These are phyloP conservation scores for Plasmodium blacklocki DNA, from an alignment of 169 alveolate genomes.

Conservation along the genomic window DNA sequence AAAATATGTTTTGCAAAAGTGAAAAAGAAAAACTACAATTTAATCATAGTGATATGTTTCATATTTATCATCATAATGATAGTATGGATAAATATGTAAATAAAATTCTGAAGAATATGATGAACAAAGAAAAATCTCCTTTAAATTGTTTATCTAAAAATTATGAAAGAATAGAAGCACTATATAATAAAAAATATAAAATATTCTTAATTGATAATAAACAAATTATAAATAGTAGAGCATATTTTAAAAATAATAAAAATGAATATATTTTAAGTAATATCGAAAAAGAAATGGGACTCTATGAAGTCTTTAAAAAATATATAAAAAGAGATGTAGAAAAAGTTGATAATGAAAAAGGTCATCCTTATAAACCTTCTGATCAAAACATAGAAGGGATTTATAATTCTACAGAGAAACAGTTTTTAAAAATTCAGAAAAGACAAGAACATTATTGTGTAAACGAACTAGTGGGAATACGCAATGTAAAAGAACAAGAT, in stretches of 20 bases:
- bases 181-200: conserved; percentile 48
- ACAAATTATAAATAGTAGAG: conserved; percentile 9
- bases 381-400: too few relatives aligned
- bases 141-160: conserved; percentile 53
- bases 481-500: too few relatives aligned
- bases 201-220: conserved; percentile 32
- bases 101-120: conserved; percentile 50
- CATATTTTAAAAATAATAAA: conserved; percentile 32
- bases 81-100: conserved; percentile 26
- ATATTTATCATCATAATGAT: conserved; percentile 4
- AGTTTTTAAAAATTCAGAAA: too few relatives aligned
- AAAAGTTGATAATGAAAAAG: background rate
- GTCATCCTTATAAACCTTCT: background rate
- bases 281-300: background rate
- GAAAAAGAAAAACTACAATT: too few relatives aligned
- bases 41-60: too few relatives aligned
- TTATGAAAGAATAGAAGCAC: conserved; percentile 58
- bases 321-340: conserved; percentile 16
- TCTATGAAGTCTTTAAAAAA: conserved; percentile 20
- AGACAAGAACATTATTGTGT: too few relatives aligned
- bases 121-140: conserved; percentile 44
- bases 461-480: too few relatives aligned
- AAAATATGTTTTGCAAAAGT: conserved; percentile 5
- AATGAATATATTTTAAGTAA: conserved; percentile 13
- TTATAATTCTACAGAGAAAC: too few relatives aligned